These are phyloP conservation scores for Xylariales sp. DNA, from an alignment of 2,329 filamentous ascomycete species.

Conservation along the genomic window DNA sequence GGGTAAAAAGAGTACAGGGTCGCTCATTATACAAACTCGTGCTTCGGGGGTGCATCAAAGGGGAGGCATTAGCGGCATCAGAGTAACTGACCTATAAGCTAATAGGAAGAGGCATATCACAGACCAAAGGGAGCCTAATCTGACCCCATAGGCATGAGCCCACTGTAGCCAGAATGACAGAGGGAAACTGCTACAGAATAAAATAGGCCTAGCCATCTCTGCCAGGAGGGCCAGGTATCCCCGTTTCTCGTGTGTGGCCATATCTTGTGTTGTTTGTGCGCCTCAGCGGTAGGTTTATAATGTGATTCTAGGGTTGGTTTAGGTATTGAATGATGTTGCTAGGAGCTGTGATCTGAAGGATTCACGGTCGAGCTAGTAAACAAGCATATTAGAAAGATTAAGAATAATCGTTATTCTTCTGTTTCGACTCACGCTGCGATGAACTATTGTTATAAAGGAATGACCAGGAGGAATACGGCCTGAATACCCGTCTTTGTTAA, in stretches of 20 bases:
- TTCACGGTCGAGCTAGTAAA: background rate
- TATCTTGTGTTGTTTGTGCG: background rate
- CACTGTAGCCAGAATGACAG: conserved; percentile 6
- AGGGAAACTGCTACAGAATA: background rate
- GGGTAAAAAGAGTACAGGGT: background rate
- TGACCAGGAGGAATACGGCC: background rate
- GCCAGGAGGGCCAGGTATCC: background rate
- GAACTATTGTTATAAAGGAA: too few relatives aligned
- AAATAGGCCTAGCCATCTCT: background rate
- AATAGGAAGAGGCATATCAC: background rate
- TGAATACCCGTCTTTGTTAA: background rate
- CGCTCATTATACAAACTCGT: background rate
- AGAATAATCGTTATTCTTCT: background rate
- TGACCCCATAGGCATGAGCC: background rate
- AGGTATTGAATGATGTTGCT: background rate
- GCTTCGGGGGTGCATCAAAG: background rate
- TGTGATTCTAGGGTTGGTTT: background rate
- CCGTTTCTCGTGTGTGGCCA: background rate
- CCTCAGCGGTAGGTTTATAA: background rate
- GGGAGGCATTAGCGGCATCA: background rate
- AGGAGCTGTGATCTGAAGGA: background rate
- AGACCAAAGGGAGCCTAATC: conserved; percentile 8
- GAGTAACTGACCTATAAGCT: background rate
- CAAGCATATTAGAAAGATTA: background rate
- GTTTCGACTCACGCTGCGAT: background rate